Percentiles rank a stretch among this genome's conserved stretches.
Conservation (phyloP, 768 basidiomycete species). For the Leccinum uliginosum region DNA sequence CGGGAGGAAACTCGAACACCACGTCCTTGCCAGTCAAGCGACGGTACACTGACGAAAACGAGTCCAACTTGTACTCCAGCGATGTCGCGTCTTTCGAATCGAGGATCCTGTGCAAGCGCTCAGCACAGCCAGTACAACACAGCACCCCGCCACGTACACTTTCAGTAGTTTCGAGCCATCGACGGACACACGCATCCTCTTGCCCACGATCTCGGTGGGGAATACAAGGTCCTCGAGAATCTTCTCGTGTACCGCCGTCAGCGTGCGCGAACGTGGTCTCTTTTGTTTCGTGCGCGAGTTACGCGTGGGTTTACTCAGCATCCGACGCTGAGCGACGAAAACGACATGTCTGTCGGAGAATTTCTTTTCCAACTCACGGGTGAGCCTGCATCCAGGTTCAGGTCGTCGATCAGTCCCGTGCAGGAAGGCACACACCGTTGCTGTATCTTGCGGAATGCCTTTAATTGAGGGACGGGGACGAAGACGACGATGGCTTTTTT, state of each 20-base stretch:
- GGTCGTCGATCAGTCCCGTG: background rate
- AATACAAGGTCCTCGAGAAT: slow-evolving; percentile 98
- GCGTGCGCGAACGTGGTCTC: slow-evolving; percentile 93
- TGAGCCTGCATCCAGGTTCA: slow-evolving; percentile 60
- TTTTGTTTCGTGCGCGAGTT: slow-evolving; percentile 92
- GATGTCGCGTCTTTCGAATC: slow-evolving; percentile 98
- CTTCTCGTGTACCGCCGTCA: slow-evolving; percentile 96
- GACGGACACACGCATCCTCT: slow-evolving; percentile 89
- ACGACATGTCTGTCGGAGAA: slow-evolving; percentile 99
- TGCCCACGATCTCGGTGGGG: slow-evolving; percentile 98
- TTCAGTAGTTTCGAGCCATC: slow-evolving; percentile 95
- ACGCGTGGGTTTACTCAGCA: slow-evolving; percentile 96
- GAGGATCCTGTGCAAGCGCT: slow-evolving; percentile 62
- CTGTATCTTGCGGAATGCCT: slow-evolving; percentile 98
- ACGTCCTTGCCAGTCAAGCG: slow-evolving; percentile 96
- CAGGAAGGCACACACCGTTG: slow-evolving; percentile 55
- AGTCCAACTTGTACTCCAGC: slow-evolving; percentile 99
- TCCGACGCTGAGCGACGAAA: slow-evolving; percentile 97
- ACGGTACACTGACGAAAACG: slow-evolving; percentile 96
- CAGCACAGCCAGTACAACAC: slow-evolving; percentile 12
- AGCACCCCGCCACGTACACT: slow-evolving; percentile 69
- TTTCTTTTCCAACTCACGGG: slow-evolving; percentile 99
- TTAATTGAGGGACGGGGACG: slow-evolving; percentile 94
- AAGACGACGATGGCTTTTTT: slow-evolving; percentile 99
- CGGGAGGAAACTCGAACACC: slow-evolving; percentile 86